A percentile compares a stretch with the other conserved stretches of the same genome.
Evolutionary conservation across 1,284 basidiomycete species (phyloP).

Genomic region (Taiwanofungus camphoratus): DNA sequence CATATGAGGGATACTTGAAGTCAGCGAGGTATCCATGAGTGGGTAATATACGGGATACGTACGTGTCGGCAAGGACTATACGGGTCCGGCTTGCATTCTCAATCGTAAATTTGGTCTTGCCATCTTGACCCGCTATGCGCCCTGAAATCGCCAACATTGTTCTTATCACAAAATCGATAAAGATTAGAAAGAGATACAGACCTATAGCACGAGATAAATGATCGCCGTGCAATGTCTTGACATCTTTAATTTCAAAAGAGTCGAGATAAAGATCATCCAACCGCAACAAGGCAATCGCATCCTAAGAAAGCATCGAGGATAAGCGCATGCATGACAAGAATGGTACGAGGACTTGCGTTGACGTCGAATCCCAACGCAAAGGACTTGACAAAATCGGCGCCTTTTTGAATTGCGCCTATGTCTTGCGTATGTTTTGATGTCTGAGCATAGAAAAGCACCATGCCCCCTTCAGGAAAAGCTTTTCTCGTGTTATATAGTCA

Average conservation of each 20-base stretch:
- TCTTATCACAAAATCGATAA: constrained; percentile 2
- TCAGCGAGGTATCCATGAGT: constrained; percentile 2
- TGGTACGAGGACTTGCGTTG: constrained; percentile 49
- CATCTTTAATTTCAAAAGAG: constrained; percentile 98
- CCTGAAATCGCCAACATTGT: constrained; percentile 39
- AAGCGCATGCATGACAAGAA: constrained; percentile 3
- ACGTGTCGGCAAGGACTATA: constrained; percentile 96
- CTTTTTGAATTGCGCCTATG: constrained; percentile 89
- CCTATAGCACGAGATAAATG: constrained; percentile 95
- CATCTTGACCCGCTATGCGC: constrained; percentile 96
- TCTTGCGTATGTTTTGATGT: constrained; percentile 94
- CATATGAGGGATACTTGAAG: constrained; percentile 6
- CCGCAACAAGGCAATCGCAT: constrained; percentile 91
- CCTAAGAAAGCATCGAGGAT: constrained; percentile 43
- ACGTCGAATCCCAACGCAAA: constrained; percentile 93
- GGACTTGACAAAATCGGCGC: constrained; percentile 97
- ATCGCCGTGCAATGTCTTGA: constrained; percentile 96
- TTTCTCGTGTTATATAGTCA: not conserved
- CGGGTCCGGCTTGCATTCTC: constrained; percentile 95
- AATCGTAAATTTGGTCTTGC: constrained; percentile 97
- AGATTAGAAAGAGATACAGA: constrained; percentile 25
- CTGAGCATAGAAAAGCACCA: constrained; percentile 48
- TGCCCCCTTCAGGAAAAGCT: not conserved
- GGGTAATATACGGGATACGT: constrained; percentile 28
- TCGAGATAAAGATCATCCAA: constrained; percentile 97